Percentiles rank a stretch among this genome's conserved stretches.
Conservation (phyloP, 2,329 filamentous ascomycete genomes). For the Alternaria atra region DNA sequence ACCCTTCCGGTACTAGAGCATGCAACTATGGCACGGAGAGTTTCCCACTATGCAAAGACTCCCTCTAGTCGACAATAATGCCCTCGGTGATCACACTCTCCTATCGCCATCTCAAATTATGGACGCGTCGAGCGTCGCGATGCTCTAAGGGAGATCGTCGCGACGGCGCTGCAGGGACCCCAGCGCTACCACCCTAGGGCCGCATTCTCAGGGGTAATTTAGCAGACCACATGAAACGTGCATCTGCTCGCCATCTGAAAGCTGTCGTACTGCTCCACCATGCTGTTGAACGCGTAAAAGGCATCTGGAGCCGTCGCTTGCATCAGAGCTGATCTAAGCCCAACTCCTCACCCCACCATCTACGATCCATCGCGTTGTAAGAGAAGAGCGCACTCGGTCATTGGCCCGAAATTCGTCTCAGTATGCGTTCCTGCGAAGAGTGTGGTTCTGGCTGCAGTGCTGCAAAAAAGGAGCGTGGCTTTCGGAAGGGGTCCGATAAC, state of each 20-base stretch:
- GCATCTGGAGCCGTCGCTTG: slow-evolving; percentile 37
- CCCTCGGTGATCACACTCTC: background rate
- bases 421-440: slow-evolving; percentile 22
- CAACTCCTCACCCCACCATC: slow-evolving; percentile 22
- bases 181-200: slow-evolving; percentile 25
- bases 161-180: slow-evolving; percentile 40
- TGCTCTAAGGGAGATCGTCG: slow-evolving; percentile 39
- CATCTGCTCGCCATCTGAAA: slow-evolving; percentile 23
- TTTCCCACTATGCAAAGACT: slow-evolving; percentile 25
- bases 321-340: slow-evolving; percentile 18
- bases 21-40: slow-evolving; percentile 43
- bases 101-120: background rate
- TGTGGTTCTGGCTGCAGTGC: slow-evolving; percentile 9
- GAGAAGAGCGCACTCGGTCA: slow-evolving; percentile 18
- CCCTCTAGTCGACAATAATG: slow-evolving; percentile 15
- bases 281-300: slow-evolving; percentile 22
- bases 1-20: slow-evolving; percentile 42
- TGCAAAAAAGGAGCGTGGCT: slow-evolving; percentile 8
- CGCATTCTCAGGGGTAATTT: slow-evolving; percentile 31
- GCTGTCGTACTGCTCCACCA: slow-evolving; percentile 10
- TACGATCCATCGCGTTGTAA: slow-evolving; percentile 28
- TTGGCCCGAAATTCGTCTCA: slow-evolving; percentile 40
- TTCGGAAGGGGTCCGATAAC: background rate
- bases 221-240: slow-evolving; percentile 42
- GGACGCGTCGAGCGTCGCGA: slow-evolving; percentile 15